Conservation (phyloP, 176 grass and related monocot species). For the Alopecurus myosuroides region DNA sequence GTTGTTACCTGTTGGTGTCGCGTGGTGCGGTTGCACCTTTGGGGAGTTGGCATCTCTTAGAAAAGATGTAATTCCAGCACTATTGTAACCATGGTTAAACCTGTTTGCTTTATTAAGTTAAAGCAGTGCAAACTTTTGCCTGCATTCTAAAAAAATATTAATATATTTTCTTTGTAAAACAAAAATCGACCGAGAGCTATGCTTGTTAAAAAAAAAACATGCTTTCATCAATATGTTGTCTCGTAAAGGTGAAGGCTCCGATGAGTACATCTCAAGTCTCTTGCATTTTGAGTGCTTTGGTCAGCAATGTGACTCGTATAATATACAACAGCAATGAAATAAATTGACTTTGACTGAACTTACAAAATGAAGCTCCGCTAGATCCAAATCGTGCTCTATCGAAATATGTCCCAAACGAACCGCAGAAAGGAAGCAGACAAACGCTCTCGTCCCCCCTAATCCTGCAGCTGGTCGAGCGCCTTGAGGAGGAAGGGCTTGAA, state of each 20-base stretch:
- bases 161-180: no score
- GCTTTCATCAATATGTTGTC: not conserved
- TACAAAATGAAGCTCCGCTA: not conserved
- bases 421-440: not conserved
- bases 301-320: not conserved
- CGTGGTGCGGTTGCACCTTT: no score
- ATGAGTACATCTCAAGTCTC: not conserved
- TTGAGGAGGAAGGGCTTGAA: slow-evolving; percentile 58
- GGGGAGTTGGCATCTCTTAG: no score
- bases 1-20: no score
- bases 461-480: slow-evolving; percentile 63
- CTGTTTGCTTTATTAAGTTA: no score
- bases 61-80: no score
- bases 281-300: not conserved
- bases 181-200: no score
- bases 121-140: no score
- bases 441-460: not conserved
- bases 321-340: not conserved
- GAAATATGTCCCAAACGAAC: not conserved
- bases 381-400: not conserved
- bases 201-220: no score
- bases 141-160: no score
- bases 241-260: not conserved
- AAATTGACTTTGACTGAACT: not conserved
- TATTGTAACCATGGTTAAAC: no score